Base-by-base conservation (phyloP, 495 filamentous ascomycete species). In the Hypoxylon intermedium region DNA sequence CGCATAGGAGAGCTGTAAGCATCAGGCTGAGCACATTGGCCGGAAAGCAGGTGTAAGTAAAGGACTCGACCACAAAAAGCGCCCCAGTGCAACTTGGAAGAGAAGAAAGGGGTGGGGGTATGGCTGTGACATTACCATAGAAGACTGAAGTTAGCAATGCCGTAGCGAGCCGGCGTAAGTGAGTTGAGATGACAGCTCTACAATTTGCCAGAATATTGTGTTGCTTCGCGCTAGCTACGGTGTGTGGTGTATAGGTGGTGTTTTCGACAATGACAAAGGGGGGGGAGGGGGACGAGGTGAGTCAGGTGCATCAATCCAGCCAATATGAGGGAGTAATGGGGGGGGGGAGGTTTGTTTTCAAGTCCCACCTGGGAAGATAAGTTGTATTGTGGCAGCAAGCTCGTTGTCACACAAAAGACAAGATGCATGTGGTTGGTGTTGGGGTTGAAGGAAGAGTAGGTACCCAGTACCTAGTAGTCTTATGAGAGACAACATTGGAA, bases 1-100 rank as follows among this genome's bases (percentile, higher is more conserved):
- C 94, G 16, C 94, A 98, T 78, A 85, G 92, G 68, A 79, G 93
- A 67, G 94, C 94, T 5, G 92, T 98, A 31, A 89, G 87, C 76
- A 91, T 98, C 57, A 84, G 94, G 48, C 75, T 98, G 9, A 60
- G 37, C 9, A 65, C 50, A 9, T 36, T 65, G 6, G 50, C 34
- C 6, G 49, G 60, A 5, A n/a, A 41, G 9, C 18, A 53, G 44
- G 45, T 37, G n/a, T 65, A 50, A 45, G 11, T n/a, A n/a, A n/a
- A n/a, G n/a, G n/a, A n/a, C n/a, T 19, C 38, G 11, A 28, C 20
- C 5, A 19, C 11, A 12, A 20, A 33, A 31, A 16, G n/a, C 28
- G 37, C 20, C 26, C n/a, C 12, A 12, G 23, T 26, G 31, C 28
- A 12, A 40, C 50, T 38, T 18, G 13, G 36, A 36, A 31, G 30